Percentiles rank a stretch among this genome's conserved stretches.
phyloP scores from a whole-genome alignment of 345 rosid genomes.

The Atalantia buxifolia region DNA sequence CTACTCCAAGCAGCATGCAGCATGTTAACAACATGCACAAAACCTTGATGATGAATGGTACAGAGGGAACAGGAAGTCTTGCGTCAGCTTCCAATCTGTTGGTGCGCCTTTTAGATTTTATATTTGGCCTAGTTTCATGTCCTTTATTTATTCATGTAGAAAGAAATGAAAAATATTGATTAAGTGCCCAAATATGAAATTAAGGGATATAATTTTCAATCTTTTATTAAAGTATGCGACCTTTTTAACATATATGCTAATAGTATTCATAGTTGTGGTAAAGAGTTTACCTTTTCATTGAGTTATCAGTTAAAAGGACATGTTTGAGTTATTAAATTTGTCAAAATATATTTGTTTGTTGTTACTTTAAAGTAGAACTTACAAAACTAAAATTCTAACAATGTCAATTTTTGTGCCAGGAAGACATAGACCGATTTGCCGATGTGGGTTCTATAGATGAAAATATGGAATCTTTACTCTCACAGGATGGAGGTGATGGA shows the following conservation, averaged over 20 bases:
- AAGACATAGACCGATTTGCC: slow-evolving; percentile 53
- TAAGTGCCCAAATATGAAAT: background rate
- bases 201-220: background rate
- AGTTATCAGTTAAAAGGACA: background rate
- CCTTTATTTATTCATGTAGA: background rate
- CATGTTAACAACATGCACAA: slow-evolving; percentile 38
- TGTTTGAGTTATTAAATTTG: background rate
- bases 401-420: slow-evolving; percentile 35
- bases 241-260: background rate
- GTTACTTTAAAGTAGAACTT: background rate
- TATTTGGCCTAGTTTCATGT: background rate
- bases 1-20: slow-evolving; percentile 40
- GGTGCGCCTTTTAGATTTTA: slow-evolving; percentile 30
- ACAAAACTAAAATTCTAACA: slow-evolving; percentile 12
- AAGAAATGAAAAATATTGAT: background rate
- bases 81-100: slow-evolving; percentile 46
- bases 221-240: background rate
- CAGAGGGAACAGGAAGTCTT: slow-evolving; percentile 43
- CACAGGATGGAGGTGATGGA: slow-evolving; percentile 50
- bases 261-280: background rate
- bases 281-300: background rate
- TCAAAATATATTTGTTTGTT: background rate
- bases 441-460: slow-evolving; percentile 55
- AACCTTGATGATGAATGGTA: slow-evolving; percentile 38
- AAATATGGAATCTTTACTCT: slow-evolving; percentile 52